Evolutionary conservation across 2,329 filamentous ascomycete genomes (phyloP), one percentile per base, ranked within the genome.

Genomic region (Colletotrichum salicis): DNA sequence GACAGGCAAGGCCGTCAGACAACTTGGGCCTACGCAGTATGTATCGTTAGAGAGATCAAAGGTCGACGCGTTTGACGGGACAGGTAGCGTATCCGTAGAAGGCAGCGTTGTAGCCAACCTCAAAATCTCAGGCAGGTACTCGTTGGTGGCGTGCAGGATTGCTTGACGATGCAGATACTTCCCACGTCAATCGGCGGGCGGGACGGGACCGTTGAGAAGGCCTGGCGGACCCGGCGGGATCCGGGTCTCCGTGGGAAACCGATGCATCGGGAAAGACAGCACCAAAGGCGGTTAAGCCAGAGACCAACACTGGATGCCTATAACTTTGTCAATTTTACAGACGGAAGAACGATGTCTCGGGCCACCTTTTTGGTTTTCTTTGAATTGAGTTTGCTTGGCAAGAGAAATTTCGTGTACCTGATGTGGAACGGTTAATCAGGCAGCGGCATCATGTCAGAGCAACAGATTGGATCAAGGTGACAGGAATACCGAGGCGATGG

Each of bases 331-430:
- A 69, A 48, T 59, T 54, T 29, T 6, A 22, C 11, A 37, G 31
- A 22, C 33, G 6, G n/a, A 31, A 15, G 29, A 54, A 64, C 41
- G 24, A 31, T 69, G 19, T 45, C 59, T 51, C 35, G 41, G 64
- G 41, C 54, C 22, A 64, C n/a, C 24, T 22, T 48, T 57, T 52
- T 22, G 19, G 41, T 22, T n/a, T 48, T 27, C 35, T 35, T 54
- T 22, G 55, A 64, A 55, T 68, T 68, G 58, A 58, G 45, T 69
- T 68, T 63, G 19, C 58, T 68, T 67, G 64, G 52, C 57, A 35
- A 57, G n/a, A 51, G 19, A 29, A 48, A 24, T 22, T 33, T 55
- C 64, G 24, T 27, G 41, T 41, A 45, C 24, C 11, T 5, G 12
- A 27, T 22, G 37, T 45, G 31, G 61, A 19, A 58, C 56, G 54